Base-by-base conservation (phyloP, 2,329 filamentous ascomycete species). In the Cryphonectria naterciae region DNA sequence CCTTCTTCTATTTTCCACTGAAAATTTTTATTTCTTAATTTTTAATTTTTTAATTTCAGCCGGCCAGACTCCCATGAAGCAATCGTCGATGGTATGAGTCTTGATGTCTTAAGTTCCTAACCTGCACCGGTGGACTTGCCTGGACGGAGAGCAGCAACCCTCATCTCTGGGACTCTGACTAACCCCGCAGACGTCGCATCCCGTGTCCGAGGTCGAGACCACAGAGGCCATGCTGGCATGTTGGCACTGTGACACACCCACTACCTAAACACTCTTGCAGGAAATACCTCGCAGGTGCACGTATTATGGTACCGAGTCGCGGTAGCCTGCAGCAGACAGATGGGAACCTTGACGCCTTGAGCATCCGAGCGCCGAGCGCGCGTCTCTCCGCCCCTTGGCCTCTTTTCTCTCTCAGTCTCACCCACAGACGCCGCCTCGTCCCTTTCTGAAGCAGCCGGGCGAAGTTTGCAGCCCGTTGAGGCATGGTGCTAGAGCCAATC, bases 281-380 rank as follows among this genome's bases (percentile, higher is more conserved):
- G 67, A 70, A 70, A 69, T 35, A 67, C 37, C 58, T 66, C 67
- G 70, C 70, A 54, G 63, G 41, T 54, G 70, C 70, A 49, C 49
- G 46, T 39, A 39, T 41, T 64, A 43, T n/a, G 61, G 61, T 41
- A 46, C 15, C 61, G 41, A 64, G n/a, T 64, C 2, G 37, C 60
- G 60, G 35, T 62, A 37, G 60, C 37, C 37, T 41, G 35, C 37
- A 62, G 35, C 35, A 62, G 35, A 15, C 35, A 62, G 35, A 39
- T n/a, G 60, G 60, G 60, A 32, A 28, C 37, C 19, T 64, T 46
- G 61, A 64, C 61, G 39, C 25, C 39, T 64, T n/a, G 46, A 71
- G 65, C 63, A 64, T 39, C 70, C 46, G 67, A 64, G 63, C 63
- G 67, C 35, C 68, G 62, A 68, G 54, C 43, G 66, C 67, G 41